These are phyloP conservation scores for Grosmannia clavigera DNA, from an alignment of 2,329 filamentous ascomycete species.

Conservation along the genomic window DNA sequence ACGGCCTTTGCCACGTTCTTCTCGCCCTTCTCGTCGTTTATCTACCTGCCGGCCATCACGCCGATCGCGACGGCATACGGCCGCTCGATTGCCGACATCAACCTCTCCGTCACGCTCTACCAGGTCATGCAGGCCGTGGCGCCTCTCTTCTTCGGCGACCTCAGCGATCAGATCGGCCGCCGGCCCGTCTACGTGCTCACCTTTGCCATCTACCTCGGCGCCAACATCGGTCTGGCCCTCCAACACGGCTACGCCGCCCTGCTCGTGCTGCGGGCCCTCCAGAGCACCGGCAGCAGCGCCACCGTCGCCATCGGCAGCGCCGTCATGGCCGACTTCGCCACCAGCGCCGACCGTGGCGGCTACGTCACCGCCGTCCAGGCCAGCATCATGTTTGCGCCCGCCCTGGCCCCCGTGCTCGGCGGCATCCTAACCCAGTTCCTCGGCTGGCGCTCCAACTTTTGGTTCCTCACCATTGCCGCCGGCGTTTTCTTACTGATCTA, in stretches of 20 bases:
- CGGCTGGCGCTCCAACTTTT: slow-evolving; percentile 43
- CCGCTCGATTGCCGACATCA: slow-evolving; percentile 22
- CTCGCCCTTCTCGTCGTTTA: slow-evolving; percentile 21
- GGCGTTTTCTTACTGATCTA: slow-evolving; percentile 23
- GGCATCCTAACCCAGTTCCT: slow-evolving; percentile 37
- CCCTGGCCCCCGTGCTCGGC: slow-evolving; percentile 36
- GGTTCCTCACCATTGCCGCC: slow-evolving; percentile 36
- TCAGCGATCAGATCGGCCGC: slow-evolving; percentile 35
- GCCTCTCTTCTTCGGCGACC: slow-evolving; percentile 35
- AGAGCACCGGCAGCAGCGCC: slow-evolving; percentile 39
- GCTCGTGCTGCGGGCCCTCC: slow-evolving; percentile 34
- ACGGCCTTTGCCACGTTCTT: slow-evolving; percentile 18
- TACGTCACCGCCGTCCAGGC: slow-evolving; percentile 36
- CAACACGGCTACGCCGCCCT: slow-evolving; percentile 30
- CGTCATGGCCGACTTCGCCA: slow-evolving; percentile 36
- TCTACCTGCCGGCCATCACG: slow-evolving; percentile 33
- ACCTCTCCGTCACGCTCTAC: slow-evolving; percentile 29
- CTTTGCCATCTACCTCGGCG: slow-evolving; percentile 32
- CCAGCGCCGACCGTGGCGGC: slow-evolving; percentile 40
- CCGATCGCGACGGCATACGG: slow-evolving; percentile 26
- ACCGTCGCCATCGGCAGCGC: slow-evolving; percentile 40
- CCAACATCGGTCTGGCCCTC: slow-evolving; percentile 32
- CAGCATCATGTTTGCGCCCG: slow-evolving; percentile 28
- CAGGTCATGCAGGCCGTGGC: slow-evolving; percentile 40
- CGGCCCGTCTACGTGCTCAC: slow-evolving; percentile 34